phyloP scores from a whole-genome alignment of 2,329 filamentous ascomycete species.

The Sordariomycetes sp. region DNA sequence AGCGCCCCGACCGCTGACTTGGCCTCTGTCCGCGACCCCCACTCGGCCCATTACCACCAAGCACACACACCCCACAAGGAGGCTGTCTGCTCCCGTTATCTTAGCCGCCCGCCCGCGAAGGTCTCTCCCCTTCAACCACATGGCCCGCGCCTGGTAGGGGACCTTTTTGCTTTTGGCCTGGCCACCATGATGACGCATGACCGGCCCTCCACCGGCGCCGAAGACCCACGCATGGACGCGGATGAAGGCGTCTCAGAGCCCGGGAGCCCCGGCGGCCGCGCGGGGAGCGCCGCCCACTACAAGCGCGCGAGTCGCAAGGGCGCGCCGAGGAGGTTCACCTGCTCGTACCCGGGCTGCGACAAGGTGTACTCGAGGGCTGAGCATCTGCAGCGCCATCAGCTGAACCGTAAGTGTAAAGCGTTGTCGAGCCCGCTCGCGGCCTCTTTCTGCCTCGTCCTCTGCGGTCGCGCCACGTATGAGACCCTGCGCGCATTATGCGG shows the following conservation, averaged over 20 bases:
- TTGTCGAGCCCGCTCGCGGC: conserved; percentile 3
- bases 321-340: conserved; percentile 43
- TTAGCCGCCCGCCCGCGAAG: not conserved
- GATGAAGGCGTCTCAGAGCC: not conserved
- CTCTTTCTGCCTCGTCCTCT: not conserved
- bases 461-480: too few relatives aligned
- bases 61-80: not conserved
- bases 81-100: not conserved
- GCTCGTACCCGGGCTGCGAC: conserved; percentile 60
- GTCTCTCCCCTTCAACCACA: not conserved
- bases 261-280: not conserved
- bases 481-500: too few relatives aligned
- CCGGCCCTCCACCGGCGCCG: not conserved
- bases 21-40: not conserved
- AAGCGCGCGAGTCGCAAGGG: conserved; percentile 42
- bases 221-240: not conserved
- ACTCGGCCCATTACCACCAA: not conserved
- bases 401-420: conserved; percentile 56
- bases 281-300: conserved; percentile 19
- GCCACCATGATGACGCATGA: conserved; percentile 3
- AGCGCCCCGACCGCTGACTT: not conserved
- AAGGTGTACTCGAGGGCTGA: conserved; percentile 75
- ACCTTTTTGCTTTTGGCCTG: not conserved
- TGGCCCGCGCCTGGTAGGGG: not conserved
- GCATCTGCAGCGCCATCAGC: conserved; percentile 70